Evolutionary conservation across 73 alveolate species (phyloP), one percentile per base, ranked within the genome.

Genomic region (Effrenium voratum): DNA sequence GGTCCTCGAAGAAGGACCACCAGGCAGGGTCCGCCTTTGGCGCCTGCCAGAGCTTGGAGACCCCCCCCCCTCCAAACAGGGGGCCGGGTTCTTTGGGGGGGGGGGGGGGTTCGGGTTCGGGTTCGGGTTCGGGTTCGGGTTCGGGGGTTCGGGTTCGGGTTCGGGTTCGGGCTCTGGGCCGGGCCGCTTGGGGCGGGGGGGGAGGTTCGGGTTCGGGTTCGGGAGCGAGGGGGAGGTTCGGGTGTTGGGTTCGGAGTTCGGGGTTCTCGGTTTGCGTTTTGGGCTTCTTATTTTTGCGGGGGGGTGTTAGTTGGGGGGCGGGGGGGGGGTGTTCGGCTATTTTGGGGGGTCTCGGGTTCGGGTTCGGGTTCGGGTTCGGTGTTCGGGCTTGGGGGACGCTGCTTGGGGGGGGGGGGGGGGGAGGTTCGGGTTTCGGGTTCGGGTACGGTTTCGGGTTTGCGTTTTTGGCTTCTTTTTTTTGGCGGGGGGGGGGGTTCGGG

Each of bases 1-100:
- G 92, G 50, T 82, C 49, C 75, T 82, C 92, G 75, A 72, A 82
- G 36, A 82, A 82, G 76, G 92, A 72, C 92, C 92, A 82, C 92
- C 92, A 82, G 24, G 92, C 72, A 13, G 92, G 92, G n/a, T n/a
- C n/a, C 50, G 49, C 50, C 15, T 72, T 12, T 36, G 92, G 50
- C 92, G 46, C 92, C 92, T 82, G 63, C 12, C 26, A 52, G 63
- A 12, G n/a, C n/a, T n/a, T n/a, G n/a, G n/a, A n/a, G n/a, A n/a
- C n/a, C n/a, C n/a, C n/a, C n/a, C n/a, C n/a, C n/a, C n/a, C n/a
- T n/a, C n/a, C n/a, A n/a, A n/a, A n/a, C n/a, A n/a, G n/a, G n/a
- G n/a, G n/a, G n/a, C n/a, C n/a, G n/a, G n/a, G n/a, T n/a, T n/a
- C n/a, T n/a, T n/a, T n/a, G n/a, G n/a, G n/a, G n/a, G n/a, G n/a